These are phyloP conservation scores for Leishmania arabica DNA, from an alignment of 208 protist species.

Conservation along the genomic window DNA sequence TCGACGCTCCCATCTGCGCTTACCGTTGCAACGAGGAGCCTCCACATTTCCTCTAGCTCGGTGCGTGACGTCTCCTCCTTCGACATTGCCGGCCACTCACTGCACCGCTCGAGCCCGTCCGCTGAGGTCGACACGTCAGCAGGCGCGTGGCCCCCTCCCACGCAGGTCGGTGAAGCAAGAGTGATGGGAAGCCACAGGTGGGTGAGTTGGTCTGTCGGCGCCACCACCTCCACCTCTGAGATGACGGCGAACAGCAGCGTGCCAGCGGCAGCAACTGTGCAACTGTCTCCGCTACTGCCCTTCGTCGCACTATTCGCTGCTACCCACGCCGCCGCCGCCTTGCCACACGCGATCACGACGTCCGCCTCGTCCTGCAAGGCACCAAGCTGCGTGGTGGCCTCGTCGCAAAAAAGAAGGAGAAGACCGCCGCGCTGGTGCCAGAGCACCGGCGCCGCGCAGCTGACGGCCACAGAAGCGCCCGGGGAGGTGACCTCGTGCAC, in stretches of 20 bases:
- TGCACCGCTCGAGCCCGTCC: background rate
- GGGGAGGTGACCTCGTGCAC: constrained; percentile 38
- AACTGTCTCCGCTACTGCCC: background rate
- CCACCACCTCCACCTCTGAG: constrained; percentile 52
- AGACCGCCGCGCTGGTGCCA: constrained; percentile 66
- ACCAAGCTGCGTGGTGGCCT: constrained; percentile 50
- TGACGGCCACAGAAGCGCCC: constrained; percentile 8
- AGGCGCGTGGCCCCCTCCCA: background rate
- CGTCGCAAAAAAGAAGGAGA: constrained; percentile 59
- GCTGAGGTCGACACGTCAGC: background rate
- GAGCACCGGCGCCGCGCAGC: constrained; percentile 18
- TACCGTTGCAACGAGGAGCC: constrained; percentile 23
- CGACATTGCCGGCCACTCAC: constrained; percentile 3
- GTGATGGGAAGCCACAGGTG: constrained; percentile 44
- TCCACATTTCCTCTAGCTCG: constrained; percentile 29
- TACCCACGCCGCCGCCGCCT: constrained; percentile 45
- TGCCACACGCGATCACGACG: constrained; percentile 66
- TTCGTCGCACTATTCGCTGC: constrained; percentile 32
- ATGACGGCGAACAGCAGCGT: constrained; percentile 44
- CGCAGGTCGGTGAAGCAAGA: constrained; percentile 2
- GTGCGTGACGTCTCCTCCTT: constrained; percentile 1
- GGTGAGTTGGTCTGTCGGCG: constrained; percentile 18
- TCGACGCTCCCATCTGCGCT: constrained; percentile 10
- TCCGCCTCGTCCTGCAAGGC: constrained; percentile 61
- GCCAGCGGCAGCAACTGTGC: background rate